Evolutionary conservation across 768 basidiomycete species (phyloP), one percentile per base, ranked within the genome.

Genomic region (Podaxis rugospora): DNA sequence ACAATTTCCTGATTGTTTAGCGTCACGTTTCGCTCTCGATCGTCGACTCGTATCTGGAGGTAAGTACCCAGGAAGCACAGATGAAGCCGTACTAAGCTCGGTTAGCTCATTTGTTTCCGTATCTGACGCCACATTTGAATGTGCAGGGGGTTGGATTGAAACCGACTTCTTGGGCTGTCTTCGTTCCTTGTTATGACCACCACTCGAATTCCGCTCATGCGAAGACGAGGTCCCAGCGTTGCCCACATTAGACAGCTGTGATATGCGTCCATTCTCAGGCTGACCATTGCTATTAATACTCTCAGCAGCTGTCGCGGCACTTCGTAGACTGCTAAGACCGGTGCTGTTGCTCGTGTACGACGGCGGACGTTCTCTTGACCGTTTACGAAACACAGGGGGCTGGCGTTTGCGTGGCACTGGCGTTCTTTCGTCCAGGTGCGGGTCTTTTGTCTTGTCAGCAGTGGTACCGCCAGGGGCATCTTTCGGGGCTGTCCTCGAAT

Each of bases 291-390:
- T 64, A 74, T 78, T 40, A 70, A 72, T 70, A 60, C 78, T 79
- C 66, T 77, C 83, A 55, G 68, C 75, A 13, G 80, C 78, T 10
- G 83, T 87, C 2, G 76, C 80, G 14, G 80, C 80, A 64, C 85
- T 87, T 42, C 82, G 78, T 66, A 87, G 63, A 65, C 89, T 90
- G 66, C 83, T 83, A 6, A 79, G 76, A 4, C 76, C 73, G 1
- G 86, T 86, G 67, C 82, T 82, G 62, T 75, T 78, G 69, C 88
- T 90, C 18, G 81, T 79, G 65, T 84, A 71, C 1, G 89, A 89
- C 54, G 72, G 77, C 1, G 86, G 85, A 5, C 84, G 78, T 47
- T 83, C 84, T 42, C 73, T 61, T 5, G 59, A 69, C 36, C 67
- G 68, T 40, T 75, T 67, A 58, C 74, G 78, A 46, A 61, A 49